phyloP scores from a whole-genome alignment of 2,329 filamentous ascomycete species.

The Aureobasidium zeae region DNA sequence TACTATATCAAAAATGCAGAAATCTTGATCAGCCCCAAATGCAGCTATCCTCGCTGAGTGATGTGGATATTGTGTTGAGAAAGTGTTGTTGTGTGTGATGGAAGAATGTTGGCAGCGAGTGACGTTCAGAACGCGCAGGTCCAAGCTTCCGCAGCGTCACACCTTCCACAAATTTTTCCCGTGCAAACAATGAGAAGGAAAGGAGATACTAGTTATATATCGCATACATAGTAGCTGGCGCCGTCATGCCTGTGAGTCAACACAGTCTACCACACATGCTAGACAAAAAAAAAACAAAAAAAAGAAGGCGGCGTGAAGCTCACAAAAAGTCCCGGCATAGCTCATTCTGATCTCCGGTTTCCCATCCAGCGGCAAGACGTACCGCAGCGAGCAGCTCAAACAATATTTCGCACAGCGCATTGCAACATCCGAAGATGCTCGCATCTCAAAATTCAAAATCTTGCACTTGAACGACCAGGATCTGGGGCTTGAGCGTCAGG shows the following conservation, averaged over 20 bases:
- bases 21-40: too few species aligned
- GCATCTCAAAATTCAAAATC: constrained; percentile 49
- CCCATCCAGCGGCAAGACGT: constrained; percentile 54
- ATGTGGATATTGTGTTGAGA: too few species aligned
- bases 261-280: neutral
- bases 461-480: constrained; percentile 66
- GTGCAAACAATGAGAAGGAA: too few species aligned
- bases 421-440: constrained; percentile 37
- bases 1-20: too few species aligned
- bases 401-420: constrained; percentile 54
- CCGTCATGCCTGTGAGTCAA: constrained; percentile 10
- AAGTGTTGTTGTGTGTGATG: too few species aligned
- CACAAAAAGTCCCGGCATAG: constrained; percentile 33
- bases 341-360: constrained; percentile 54
- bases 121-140: too few species aligned
- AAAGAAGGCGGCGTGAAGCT: constrained; percentile 1
- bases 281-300: neutral
- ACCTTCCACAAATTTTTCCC: too few species aligned
- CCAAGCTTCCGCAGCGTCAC: too few species aligned
- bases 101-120: too few species aligned
- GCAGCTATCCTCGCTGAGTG: too few species aligned
- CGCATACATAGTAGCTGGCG: too few species aligned
- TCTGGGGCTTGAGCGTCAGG: constrained; percentile 58
- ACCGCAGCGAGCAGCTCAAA: constrained; percentile 55
- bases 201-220: too few species aligned